These are phyloP conservation scores for Penicillium sp. DNA, from an alignment of 2,329 filamentous ascomycete genomes.

Conservation along the genomic window DNA sequence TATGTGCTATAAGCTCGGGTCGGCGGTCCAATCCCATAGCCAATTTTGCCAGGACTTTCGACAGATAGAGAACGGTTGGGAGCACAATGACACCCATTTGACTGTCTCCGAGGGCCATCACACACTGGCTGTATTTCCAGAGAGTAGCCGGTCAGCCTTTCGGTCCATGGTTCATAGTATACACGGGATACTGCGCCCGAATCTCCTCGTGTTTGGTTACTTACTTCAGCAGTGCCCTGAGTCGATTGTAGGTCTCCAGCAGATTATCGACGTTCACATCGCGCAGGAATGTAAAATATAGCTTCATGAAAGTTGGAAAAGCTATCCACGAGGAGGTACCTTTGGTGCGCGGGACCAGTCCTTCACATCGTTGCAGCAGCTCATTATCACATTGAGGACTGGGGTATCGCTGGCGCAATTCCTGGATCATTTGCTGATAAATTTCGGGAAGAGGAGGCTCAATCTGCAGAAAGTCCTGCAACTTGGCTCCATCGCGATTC, in stretches of 20 bases:
- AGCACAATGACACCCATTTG: slow-evolving; percentile 77
- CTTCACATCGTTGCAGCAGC: slow-evolving; percentile 54
- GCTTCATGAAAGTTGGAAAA: slow-evolving; percentile 72
- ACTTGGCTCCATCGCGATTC: slow-evolving; percentile 58
- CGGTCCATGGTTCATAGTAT: not conserved
- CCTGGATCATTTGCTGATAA: slow-evolving; percentile 63
- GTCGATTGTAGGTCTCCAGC: slow-evolving; percentile 66
- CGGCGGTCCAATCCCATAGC: slow-evolving; percentile 78
- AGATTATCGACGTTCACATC: slow-evolving; percentile 74
- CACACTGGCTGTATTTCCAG: slow-evolving; percentile 60
- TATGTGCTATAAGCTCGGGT: slow-evolving; percentile 67
- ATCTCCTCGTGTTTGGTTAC: slow-evolving; percentile 28
- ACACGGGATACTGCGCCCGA: not conserved
- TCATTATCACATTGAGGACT: slow-evolving; percentile 53
- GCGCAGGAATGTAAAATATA: slow-evolving; percentile 75
- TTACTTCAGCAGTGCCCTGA: slow-evolving; percentile 71
- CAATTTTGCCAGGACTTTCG: slow-evolving; percentile 71
- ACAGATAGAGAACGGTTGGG: slow-evolving; percentile 76
- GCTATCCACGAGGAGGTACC: slow-evolving; percentile 68
- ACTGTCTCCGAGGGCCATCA: slow-evolving; percentile 73
- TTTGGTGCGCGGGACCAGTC: slow-evolving; percentile 59
- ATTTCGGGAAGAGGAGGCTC: slow-evolving; percentile 65
- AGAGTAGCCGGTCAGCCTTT: not conserved
- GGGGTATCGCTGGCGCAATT: slow-evolving; percentile 59
- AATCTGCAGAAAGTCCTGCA: slow-evolving; percentile 68